These are phyloP conservation scores for Lindgomyces ingoldianus DNA, from an alignment of 495 filamentous ascomycete genomes.

Conservation along the genomic window DNA sequence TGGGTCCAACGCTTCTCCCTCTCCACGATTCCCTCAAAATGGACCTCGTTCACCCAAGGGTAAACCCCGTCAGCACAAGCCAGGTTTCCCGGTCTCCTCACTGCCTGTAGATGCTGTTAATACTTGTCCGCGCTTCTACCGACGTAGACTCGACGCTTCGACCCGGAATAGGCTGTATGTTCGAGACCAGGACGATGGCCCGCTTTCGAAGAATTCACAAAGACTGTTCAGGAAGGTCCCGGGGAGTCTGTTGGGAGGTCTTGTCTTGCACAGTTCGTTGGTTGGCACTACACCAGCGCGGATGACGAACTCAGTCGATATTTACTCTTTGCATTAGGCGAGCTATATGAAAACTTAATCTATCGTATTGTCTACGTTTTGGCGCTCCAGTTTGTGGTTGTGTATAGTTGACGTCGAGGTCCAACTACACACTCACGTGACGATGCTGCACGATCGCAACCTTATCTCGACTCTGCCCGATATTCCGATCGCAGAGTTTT, in stretches of 20 bases:
- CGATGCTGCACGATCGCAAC: no score
- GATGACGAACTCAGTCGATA: conserved; percentile 33
- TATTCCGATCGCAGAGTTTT: no score
- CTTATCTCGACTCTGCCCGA: no score
- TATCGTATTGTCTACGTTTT: neutral
- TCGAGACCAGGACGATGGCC: conserved; percentile 12
- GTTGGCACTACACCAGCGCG: conserved; percentile 23
- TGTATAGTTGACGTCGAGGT: no score
- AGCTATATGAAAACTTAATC: neutral
- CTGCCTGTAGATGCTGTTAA: conserved; percentile 22
- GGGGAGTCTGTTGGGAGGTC: conserved; percentile 23
- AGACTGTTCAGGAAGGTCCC: conserved; percentile 28
- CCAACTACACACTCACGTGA: no score
- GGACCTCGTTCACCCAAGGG: neutral
- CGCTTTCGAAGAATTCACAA: conserved; percentile 31
- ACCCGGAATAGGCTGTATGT: conserved; percentile 30
- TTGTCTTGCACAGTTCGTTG: conserved; percentile 30
- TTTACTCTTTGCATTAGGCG: conserved; percentile 26
- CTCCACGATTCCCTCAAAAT: neutral
- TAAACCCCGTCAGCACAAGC: conserved; percentile 9
- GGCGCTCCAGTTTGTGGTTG: neutral
- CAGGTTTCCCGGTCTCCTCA: conserved; percentile 19
- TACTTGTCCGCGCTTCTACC: conserved; percentile 26
- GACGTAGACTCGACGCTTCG: conserved; percentile 25
- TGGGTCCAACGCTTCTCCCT: neutral